Conservation (phyloP, 2,329 filamentous ascomycete genomes). For the Sclerotinia glacialis region DNA sequence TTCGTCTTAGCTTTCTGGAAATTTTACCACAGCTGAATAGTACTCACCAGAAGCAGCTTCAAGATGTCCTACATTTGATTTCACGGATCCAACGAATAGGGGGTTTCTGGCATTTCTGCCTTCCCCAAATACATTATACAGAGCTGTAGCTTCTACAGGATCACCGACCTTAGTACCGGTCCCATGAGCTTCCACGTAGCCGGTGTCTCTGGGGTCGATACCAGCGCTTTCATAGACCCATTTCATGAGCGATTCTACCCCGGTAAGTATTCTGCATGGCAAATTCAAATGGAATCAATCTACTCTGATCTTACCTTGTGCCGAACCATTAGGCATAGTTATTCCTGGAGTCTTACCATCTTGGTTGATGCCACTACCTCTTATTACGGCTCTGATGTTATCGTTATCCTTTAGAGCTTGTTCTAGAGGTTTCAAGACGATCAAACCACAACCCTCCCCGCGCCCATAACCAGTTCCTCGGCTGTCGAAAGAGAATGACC, state of each 20-base stretch:
- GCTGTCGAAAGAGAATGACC: constrained; percentile 51
- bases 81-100: constrained; percentile 30
- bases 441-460: constrained; percentile 58
- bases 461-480: constrained; percentile 61
- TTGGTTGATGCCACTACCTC: constrained; percentile 45
- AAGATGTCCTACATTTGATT: constrained; percentile 46
- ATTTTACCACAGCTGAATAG: background rate
- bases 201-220: constrained; percentile 22
- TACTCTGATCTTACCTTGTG: constrained; percentile 40
- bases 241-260: constrained; percentile 33
- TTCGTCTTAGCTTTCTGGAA: background rate
- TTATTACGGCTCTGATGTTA: constrained; percentile 47
- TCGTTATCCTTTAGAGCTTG: constrained; percentile 60
- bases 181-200: constrained; percentile 28
- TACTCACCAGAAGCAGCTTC: constrained; percentile 40
- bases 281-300: background rate
- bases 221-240: constrained; percentile 27
- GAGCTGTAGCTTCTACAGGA: constrained; percentile 28
- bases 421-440: constrained; percentile 57
- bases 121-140: constrained; percentile 34
- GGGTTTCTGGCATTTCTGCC: constrained; percentile 29
- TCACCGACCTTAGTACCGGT: constrained; percentile 26
- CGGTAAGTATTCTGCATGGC: constrained; percentile 15
- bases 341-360: constrained; percentile 58
- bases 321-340: constrained; percentile 50